Conservation (phyloP, 257 asterid genomes). For the Verbena officinalis region DNA sequence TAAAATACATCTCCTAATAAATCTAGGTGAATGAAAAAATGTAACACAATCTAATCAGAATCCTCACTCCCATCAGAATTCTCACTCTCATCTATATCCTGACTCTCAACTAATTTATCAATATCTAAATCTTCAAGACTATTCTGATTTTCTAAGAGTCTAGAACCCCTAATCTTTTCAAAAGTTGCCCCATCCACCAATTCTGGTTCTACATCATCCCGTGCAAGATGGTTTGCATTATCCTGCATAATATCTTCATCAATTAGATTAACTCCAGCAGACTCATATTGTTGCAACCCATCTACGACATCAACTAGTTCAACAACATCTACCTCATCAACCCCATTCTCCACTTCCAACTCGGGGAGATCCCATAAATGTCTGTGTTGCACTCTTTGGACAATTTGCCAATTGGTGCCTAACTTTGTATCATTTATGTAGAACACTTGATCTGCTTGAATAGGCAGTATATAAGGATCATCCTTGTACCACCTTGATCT, state of each 20-base stretch:
- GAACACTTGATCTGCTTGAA: neutral
- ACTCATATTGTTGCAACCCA: neutral
- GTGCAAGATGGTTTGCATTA: no score
- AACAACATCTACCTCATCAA: neutral
- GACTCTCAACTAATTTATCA: neutral
- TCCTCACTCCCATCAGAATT: no score
- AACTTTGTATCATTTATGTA: conserved; percentile 2
- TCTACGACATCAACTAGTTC: neutral
- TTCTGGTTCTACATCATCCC: neutral
- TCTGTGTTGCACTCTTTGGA: conserved; percentile 15
- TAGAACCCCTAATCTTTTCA: neutral
- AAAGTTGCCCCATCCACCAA: neutral
- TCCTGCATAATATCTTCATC: no score
- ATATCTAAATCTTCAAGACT: neutral
- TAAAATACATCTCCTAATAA: no score
- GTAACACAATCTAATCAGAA: no score
- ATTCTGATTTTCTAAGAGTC: no score
- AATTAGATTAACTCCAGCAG: neutral
- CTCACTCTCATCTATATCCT: neutral
- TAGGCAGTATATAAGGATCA: neutral
- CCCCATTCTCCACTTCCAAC: neutral
- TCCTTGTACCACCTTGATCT: neutral
- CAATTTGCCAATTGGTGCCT: conserved; percentile 8
- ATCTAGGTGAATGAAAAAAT: no score
- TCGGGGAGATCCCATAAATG: conserved; percentile 16